Evolutionary conservation across 371 early-diverging fungal genomes (phyloP).

Genomic region (Parasitella parasitica): DNA sequence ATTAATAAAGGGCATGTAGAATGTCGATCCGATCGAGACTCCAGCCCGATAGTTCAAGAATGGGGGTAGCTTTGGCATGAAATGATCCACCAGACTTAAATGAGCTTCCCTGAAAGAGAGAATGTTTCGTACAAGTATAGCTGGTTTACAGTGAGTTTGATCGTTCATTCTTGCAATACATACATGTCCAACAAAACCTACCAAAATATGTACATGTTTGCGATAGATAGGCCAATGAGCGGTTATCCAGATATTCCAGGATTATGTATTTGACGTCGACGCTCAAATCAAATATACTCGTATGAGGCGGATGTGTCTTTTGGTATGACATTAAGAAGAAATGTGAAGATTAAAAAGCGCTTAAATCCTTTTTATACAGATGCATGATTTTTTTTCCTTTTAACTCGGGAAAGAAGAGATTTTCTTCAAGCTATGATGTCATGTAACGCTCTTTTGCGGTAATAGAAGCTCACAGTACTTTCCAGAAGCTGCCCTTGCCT

Average conservation of each 20-base stretch:
- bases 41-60: conserved; percentile 28
- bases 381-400: not conserved
- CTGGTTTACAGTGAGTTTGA: conserved; percentile 2
- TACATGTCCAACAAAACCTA: conserved; percentile 2
- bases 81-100: not conserved
- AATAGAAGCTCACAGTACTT: not conserved
- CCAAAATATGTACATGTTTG: conserved; percentile 27
- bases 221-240: conserved; percentile 17
- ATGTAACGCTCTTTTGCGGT: not conserved
- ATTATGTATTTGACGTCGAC: conserved; percentile 17
- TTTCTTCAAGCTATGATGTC: too few species aligned
- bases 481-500: conserved; percentile 1
- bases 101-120: conserved; percentile 11
- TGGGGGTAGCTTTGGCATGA: conserved; percentile 9
- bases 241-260: conserved; percentile 14
- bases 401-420: not conserved
- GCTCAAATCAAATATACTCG: conserved; percentile 12
- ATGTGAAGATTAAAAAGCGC: too few species aligned
- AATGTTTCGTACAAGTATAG: conserved; percentile 11
- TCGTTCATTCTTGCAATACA: too few species aligned
- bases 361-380: not conserved
- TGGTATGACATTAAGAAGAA: not conserved
- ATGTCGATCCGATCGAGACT: conserved; percentile 14
- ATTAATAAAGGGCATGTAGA: conserved; percentile 31
- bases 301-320: not conserved